Conservation (phyloP, 2,329 filamentous ascomycete genomes). For the Cercospora sp. region DNA sequence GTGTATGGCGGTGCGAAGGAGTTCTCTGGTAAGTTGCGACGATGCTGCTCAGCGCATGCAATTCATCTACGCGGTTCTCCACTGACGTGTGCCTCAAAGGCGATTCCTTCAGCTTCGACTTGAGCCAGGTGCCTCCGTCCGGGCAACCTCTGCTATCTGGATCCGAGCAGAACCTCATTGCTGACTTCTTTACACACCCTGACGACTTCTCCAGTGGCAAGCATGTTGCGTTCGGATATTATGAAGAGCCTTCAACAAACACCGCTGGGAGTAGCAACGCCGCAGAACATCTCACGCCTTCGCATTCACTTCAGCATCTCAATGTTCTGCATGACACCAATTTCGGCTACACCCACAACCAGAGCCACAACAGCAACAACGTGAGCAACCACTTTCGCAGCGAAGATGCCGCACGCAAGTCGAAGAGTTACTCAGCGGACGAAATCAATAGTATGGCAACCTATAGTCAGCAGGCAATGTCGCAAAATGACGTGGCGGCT, state of each 20-base stretch:
- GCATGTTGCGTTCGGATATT: constrained; percentile 13
- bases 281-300: background rate
- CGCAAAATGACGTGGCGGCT: constrained; percentile 12
- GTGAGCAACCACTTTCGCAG: background rate
- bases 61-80: background rate
- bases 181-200: constrained; percentile 19
- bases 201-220: constrained; percentile 18
- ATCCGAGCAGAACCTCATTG: constrained; percentile 20
- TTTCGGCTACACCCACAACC: background rate
- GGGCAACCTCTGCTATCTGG: constrained; percentile 17
- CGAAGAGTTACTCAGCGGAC: background rate
- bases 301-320: background rate
- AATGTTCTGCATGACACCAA: background rate
- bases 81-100: background rate
- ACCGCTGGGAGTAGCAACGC: background rate
- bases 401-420: background rate
- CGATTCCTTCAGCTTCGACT: constrained; percentile 10
- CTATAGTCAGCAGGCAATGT: constrained; percentile 12
- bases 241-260: constrained; percentile 8
- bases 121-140: constrained; percentile 2
- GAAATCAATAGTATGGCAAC: constrained; percentile 16
- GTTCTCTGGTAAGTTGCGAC: constrained; percentile 11
- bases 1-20: constrained; percentile 15
- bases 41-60: background rate
- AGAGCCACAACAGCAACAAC: background rate